Conservation (phyloP, 2,329 filamentous ascomycete genomes). For the Phialocephala sp. region DNA sequence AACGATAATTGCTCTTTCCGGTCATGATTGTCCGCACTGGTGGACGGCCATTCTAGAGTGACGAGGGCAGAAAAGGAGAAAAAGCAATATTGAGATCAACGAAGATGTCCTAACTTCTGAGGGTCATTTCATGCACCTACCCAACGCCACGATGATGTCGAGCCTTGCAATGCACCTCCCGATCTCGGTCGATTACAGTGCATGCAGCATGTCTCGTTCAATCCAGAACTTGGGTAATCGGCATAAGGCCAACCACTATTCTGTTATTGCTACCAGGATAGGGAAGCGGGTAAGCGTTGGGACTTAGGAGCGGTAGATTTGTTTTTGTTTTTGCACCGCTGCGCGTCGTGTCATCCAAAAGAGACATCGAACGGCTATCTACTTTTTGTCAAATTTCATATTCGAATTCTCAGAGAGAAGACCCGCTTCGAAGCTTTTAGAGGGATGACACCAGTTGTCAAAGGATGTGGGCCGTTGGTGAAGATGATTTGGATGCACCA, state of each 20-base stretch:
- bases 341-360: conserved; percentile 14
- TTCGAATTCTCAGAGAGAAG: background rate
- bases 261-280: conserved; percentile 17
- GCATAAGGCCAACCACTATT: conserved; percentile 20
- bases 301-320: background rate
- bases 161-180: conserved; percentile 19
- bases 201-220: background rate
- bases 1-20: conserved; percentile 20
- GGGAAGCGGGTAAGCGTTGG: conserved; percentile 2
- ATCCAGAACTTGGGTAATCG: conserved; percentile 10
- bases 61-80: conserved; percentile 7
- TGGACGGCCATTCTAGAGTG: background rate
- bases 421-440: background rate
- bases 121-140: conserved; percentile 13
- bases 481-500: background rate
- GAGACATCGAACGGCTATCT: conserved; percentile 8
- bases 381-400: conserved; percentile 17
- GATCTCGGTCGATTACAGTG: conserved; percentile 14
- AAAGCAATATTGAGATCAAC: conserved; percentile 11
- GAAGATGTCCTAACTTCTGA: background rate
- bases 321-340: conserved; percentile 11
- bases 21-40: conserved; percentile 5
- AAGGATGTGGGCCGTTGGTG: background rate
- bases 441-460: conserved; percentile 13
- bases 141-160: conserved; percentile 22